Evolutionary conservation across 208 protist species (phyloP).

Genomic region (Acanthamoeba royreba): DNA sequence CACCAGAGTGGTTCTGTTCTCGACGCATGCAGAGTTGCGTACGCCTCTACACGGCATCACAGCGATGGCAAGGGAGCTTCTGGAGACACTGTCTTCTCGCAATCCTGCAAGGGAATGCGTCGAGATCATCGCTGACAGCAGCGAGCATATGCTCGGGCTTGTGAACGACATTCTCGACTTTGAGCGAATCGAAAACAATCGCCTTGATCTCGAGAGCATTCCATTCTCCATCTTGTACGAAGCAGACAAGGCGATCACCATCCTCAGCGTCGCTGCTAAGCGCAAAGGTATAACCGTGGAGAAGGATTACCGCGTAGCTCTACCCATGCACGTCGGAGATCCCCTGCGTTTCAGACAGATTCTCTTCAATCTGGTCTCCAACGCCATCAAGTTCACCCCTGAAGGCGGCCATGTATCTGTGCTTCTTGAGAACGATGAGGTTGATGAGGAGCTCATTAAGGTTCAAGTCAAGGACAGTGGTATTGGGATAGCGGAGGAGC

Average conservation of each 20-base stretch:
- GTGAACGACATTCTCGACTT: constrained; percentile 48
- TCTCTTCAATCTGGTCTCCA: constrained; percentile 36
- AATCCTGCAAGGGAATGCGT: not conserved
- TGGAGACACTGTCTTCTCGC: not conserved
- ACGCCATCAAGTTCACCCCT: constrained; percentile 48
- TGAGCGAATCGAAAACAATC: not conserved
- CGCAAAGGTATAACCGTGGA: not conserved
- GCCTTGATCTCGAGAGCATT: not conserved
- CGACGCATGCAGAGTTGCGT: not conserved
- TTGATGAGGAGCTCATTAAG: not conserved
- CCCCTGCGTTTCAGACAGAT: constrained; percentile 28
- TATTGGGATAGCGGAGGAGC: constrained; percentile 62
- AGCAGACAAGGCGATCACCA: not conserved
- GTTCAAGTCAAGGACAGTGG: constrained; percentile 60
- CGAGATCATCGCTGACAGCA: not conserved
- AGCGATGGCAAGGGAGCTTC: constrained; percentile 5
- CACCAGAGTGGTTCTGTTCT: too few relatives aligned
- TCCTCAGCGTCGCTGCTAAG: not conserved
- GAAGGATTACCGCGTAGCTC: not conserved
- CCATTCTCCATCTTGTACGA: constrained; percentile 8
- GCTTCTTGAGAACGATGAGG: not conserved
- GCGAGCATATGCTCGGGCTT: not conserved
- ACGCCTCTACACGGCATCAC: constrained; percentile 32
- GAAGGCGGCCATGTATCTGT: not conserved
- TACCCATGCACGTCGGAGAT: constrained; percentile 39